Evolutionary conservation across 306 rosid species (phyloP), one percentile per base, ranked within the genome.

Genomic region (Begonia fuchsioides): DNA sequence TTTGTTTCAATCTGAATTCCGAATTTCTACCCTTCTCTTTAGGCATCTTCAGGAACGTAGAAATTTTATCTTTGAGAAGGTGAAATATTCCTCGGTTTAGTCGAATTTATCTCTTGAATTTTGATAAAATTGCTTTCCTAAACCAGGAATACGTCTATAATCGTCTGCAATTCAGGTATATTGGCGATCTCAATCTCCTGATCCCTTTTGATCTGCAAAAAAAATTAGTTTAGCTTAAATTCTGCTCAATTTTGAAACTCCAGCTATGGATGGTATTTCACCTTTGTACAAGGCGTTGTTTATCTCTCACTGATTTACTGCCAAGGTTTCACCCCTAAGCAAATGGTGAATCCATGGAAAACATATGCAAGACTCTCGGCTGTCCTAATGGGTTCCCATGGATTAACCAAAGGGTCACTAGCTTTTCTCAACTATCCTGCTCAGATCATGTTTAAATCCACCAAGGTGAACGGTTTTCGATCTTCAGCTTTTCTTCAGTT

Each of bases 231-330:
- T 13, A 10, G 17, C 53, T 49, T 13, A 2, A 41, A 56, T 17
- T 55, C 35, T 17, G 18, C 32, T 26, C 39, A 10, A 35, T 47
- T 13, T 57, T 52, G 43, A 44, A 39, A 17, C 13, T 63, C 46
- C 75, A 79, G 86, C 64, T 79, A 54, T 49, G 86, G 86, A 13
- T 79, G 86, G 86, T 75, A 79, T 54, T 75, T 79, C 67, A 79
- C 86, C 17, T 75, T 79, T 63, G 76, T 75, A 44, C 86, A 79
- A 71, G 82, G 86, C 50, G 68, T 77, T 64, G 85, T 77, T 45
- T 73, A 73, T 53, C 55, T 77, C 1, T 41, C 50, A 9, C 77
- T 77, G 13, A 70, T 77, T 49, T 58, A 60, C 61, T 55, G 70
- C 9, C 80, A 77, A 67, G 85, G 77, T 15, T 73, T 77, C 68